Conservation (phyloP, 2,329 filamentous ascomycete species). For the Trichoderma simmonsii region DNA sequence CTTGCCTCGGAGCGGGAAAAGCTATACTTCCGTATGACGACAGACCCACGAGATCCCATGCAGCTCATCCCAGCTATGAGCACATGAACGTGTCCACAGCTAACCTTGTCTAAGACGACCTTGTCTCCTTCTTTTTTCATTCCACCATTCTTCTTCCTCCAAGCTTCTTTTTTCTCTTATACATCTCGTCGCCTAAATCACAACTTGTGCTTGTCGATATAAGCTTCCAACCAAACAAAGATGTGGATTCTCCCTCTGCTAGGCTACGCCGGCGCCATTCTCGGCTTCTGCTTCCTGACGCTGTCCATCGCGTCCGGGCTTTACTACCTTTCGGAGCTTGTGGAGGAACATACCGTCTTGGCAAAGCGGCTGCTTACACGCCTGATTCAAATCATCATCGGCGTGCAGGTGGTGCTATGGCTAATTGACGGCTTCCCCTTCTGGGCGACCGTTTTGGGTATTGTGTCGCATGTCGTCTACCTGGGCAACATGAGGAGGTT, state of each 20-base stretch:
- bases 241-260: constrained; percentile 97
- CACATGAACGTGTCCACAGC: constrained; percentile 23
- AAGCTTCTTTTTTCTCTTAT: background rate
- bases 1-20: constrained; percentile 17
- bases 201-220: background rate
- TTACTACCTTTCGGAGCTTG: constrained; percentile 96
- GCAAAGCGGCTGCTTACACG: constrained; percentile 82
- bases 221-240: constrained; percentile 35
- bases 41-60: background rate
- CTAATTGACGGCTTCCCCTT: constrained; percentile 84
- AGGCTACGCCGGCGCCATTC: constrained; percentile 79
- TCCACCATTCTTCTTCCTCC: background rate
- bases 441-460: constrained; percentile 67
- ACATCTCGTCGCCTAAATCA: background rate
- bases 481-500: constrained; percentile 76
- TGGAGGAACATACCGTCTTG: constrained; percentile 94
- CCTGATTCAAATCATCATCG: constrained; percentile 80
- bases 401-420: constrained; percentile 69
- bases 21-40: constrained; percentile 11
- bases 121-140: background rate
- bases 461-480: constrained; percentile 81
- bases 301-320: constrained; percentile 96
- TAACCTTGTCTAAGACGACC: background rate
- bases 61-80: constrained; percentile 6
- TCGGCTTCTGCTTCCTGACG: constrained; percentile 92